A percentile compares a stretch with the other conserved stretches of the same genome.
Conservation (phyloP, 2,329 filamentous ascomycete genomes). For the Botrytis hyacinthi region DNA sequence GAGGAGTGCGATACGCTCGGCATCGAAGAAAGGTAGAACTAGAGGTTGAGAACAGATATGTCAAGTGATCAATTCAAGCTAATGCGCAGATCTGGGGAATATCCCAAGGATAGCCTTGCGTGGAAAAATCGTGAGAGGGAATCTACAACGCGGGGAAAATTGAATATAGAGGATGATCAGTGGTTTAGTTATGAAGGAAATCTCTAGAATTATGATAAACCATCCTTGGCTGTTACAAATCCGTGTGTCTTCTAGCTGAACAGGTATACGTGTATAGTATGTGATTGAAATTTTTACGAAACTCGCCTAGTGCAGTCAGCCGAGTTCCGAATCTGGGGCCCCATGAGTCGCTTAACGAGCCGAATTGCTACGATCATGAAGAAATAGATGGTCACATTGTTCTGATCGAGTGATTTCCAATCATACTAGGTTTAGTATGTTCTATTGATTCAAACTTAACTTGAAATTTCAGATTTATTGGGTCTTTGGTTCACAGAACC, state of each 20-base stretch:
- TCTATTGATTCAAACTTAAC: neutral
- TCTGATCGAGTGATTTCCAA: neutral
- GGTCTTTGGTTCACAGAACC: neutral
- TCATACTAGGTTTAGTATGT: neutral
- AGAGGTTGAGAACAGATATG: neutral
- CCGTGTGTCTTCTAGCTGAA: fast-evolving
- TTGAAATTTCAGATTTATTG: neutral
- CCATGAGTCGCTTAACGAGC: neutral
- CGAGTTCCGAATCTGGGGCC: neutral
- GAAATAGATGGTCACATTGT: neutral
- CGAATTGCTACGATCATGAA: neutral
- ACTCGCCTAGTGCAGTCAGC: neutral
- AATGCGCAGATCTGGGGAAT: neutral
- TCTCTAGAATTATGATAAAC: neutral
- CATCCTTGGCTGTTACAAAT: neutral
- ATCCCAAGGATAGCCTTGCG: neutral
- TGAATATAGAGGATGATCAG: fast-evolving
- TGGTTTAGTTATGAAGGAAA: neutral
- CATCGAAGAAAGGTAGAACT: neutral
- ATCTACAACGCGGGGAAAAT: neutral
- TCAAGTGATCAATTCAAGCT: neutral
- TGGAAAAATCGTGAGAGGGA: neutral
- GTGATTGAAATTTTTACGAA: neutral
- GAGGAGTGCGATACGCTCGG: neutral
- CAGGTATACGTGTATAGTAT: neutral